These are phyloP conservation scores for Penicillium sp. DNA, from an alignment of 2,329 filamentous ascomycete genomes.

Conservation along the genomic window DNA sequence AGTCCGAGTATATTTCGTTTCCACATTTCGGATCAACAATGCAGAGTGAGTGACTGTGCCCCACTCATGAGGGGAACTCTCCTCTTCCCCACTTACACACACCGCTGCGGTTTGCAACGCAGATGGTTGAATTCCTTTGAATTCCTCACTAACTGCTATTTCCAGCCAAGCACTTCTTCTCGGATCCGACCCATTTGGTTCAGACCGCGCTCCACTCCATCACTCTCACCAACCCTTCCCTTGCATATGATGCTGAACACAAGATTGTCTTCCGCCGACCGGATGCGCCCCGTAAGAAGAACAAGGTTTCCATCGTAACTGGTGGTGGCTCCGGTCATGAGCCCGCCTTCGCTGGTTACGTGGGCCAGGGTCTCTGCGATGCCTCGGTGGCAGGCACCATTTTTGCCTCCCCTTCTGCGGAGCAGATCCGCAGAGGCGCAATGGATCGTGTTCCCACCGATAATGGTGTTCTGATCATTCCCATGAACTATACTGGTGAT, in stretches of 20 bases:
- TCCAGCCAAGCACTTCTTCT: slow-evolving; percentile 74
- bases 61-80: slow-evolving; percentile 1
- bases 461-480: slow-evolving; percentile 76
- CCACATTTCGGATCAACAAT: slow-evolving; percentile 24
- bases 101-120: too few relatives aligned
- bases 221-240: slow-evolving; percentile 75
- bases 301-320: slow-evolving; percentile 73
- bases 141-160: slow-evolving; percentile 6
- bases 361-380: slow-evolving; percentile 71
- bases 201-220: slow-evolving; percentile 67
- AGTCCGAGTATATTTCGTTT: too few relatives aligned
- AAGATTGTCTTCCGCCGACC: slow-evolving; percentile 78
- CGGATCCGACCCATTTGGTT: slow-evolving; percentile 74
- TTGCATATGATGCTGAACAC: slow-evolving; percentile 70
- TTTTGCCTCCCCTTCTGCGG: slow-evolving; percentile 72
- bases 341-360: slow-evolving; percentile 78
- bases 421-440: slow-evolving; percentile 75
- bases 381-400: slow-evolving; percentile 82
- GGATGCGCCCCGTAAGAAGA: slow-evolving; percentile 38
- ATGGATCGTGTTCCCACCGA: slow-evolving; percentile 64
- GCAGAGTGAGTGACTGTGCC: slow-evolving; percentile 31
- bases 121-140: too few relatives aligned
- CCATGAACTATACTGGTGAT: slow-evolving; percentile 93
- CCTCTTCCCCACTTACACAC: slow-evolving; percentile 8
- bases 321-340: slow-evolving; percentile 90